Evolutionary conservation across 805 yeast species (phyloP), one percentile per base, ranked within the genome.

Genomic region (Candida boleticola): DNA sequence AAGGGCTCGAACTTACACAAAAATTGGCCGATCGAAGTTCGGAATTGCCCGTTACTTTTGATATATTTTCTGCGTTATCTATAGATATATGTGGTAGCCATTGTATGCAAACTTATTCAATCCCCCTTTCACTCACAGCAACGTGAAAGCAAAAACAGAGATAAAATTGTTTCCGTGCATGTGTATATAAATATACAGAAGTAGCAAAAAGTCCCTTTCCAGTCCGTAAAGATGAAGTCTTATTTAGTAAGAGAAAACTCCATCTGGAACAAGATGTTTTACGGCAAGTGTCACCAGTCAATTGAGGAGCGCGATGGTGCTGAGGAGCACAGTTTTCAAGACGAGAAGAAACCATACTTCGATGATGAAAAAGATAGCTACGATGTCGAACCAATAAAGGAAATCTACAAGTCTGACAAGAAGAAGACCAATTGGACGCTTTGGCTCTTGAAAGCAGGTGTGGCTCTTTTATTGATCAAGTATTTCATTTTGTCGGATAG

Each of bases 231-330:
- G n/a, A 48, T 48, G 53, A 50, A 48, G 31, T 26, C 23, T 17
- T 45, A 42, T 16, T 30, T 43, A 5, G 54, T 39, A 13, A 32
- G 48, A 32, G 57, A 53, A 30, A 32, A 21, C 30, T 45, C 45
- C 6, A 43, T 53, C 16, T 53, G 54, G 55, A 51, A 53, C 42
- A 49, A 45, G 57, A 39, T 53, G 31, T 40, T 42, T 4, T 48
- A 41, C 37, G 57, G 55, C 2, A 37, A 35, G 20, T 32, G 35
- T 13, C 34, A 33, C 7, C 26, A 26, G 33, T 30, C 29, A 26
- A 7, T 26, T 13, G 21, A 10, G n/a, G 36, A 34, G 10, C 33
- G 26, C 23, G 23, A n/a, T 18, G 16, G 13, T n/a, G 22, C 14
- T 14, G 29, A 23, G 13, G 34, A 26, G 20, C 18, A n/a, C 14